These are phyloP conservation scores for Yamadazyma jaroonii DNA, from an alignment of 1,139 yeast genomes.

Conservation along the genomic window DNA sequence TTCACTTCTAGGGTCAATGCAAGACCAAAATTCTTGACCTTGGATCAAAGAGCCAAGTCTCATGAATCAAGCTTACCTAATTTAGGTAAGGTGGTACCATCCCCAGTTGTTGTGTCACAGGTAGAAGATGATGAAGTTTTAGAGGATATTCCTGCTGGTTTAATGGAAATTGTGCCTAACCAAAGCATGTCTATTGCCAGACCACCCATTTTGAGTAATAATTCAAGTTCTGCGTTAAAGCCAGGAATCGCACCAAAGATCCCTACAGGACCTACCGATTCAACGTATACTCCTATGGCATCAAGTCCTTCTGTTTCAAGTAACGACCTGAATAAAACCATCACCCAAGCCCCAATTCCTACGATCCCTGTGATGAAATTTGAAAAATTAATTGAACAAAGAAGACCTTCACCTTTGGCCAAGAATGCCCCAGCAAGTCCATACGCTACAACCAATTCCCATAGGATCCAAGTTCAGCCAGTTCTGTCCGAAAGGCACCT, in stretches of 20 bases:
- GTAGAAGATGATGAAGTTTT: conserved; percentile 26
- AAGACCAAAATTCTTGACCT: conserved; percentile 36
- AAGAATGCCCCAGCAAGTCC: conserved; percentile 13
- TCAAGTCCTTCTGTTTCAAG: not conserved
- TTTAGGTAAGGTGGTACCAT: conserved; percentile 13
- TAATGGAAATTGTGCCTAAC: conserved; percentile 27
- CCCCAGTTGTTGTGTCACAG: conserved; percentile 17
- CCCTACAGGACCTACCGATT: conserved; percentile 1
- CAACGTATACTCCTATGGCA: not conserved
- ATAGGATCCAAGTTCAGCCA: conserved; percentile 2
- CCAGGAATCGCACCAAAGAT: conserved; percentile 3
- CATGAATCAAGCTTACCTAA: conserved; percentile 42
- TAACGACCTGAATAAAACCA: not conserved
- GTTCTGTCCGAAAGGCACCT: conserved; percentile 10
- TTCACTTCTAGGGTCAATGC: conserved; percentile 44
- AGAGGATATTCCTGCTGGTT: conserved; percentile 43
- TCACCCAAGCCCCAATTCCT: not conserved
- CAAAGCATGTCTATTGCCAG: conserved; percentile 18
- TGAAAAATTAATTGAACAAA: not conserved
- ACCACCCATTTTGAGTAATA: conserved; percentile 6
- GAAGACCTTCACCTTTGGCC: conserved; percentile 16
- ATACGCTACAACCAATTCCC: conserved; percentile 14
- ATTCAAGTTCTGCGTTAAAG: conserved; percentile 8
- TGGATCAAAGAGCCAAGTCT: conserved; percentile 38
- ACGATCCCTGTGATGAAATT: not conserved